phyloP scores from a whole-genome alignment of 345 rosid species.

The Moringa oleifera region DNA sequence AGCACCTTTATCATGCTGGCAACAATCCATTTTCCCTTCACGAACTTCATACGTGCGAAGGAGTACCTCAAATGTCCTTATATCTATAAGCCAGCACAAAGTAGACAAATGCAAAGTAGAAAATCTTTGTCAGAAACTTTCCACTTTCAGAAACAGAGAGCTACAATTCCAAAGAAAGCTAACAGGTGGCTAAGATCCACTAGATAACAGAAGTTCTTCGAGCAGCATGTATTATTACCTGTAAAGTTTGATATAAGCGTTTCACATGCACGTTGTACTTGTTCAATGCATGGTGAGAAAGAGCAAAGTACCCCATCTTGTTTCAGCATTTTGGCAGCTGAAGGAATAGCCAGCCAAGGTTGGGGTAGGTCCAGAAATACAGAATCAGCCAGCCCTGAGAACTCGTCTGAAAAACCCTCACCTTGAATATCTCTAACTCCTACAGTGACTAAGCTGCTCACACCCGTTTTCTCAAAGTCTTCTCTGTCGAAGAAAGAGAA shows the following conservation, averaged over 20 bases:
- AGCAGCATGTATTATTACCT: slow-evolving; percentile 27
- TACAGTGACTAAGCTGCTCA: slow-evolving; percentile 63
- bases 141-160: too few species aligned
- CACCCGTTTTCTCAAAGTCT: slow-evolving; percentile 79
- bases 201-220: not conserved
- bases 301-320: slow-evolving; percentile 78
- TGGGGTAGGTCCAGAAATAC: slow-evolving; percentile 85
- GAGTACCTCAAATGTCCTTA: slow-evolving; percentile 84
- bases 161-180: not conserved
- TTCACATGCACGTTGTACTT: slow-evolving; percentile 89
- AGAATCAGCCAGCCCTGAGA: slow-evolving; percentile 54
- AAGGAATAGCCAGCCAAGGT: slow-evolving; percentile 80
- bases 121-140: too few species aligned
- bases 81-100: slow-evolving; percentile 39
- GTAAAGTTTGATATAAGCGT: slow-evolving; percentile 61
- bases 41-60: slow-evolving; percentile 79
- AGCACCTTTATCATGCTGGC: slow-evolving; percentile 28
- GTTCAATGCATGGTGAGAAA: slow-evolving; percentile 96
- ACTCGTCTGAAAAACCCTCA: slow-evolving; percentile 77
- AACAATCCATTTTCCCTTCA: slow-evolving; percentile 43
- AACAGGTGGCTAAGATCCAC: too few species aligned
- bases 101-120: not conserved
- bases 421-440: slow-evolving; percentile 92
- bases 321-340: slow-evolving; percentile 79
- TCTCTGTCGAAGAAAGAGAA: slow-evolving; percentile 37